Conservation (phyloP, 495 filamentous ascomycete species). For the Aspergillus steynii region DNA sequence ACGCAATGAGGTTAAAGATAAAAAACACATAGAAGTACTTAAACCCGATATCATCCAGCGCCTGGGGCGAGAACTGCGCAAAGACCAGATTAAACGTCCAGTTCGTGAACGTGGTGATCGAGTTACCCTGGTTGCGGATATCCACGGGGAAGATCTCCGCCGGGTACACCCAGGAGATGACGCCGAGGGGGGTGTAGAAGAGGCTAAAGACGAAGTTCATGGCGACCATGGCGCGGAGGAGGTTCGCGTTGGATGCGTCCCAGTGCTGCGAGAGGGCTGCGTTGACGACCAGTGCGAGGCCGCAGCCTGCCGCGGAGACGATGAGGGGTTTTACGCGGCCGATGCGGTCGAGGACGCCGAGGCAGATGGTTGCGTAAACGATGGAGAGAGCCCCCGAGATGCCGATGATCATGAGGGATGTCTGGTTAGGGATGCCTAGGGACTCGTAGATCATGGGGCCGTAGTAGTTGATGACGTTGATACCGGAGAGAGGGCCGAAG, state of each 20-base stretch:
- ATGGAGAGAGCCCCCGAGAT: slow-evolving; percentile 44
- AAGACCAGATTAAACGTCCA: slow-evolving; percentile 51
- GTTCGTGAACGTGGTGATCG: slow-evolving; percentile 48
- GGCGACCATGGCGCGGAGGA: slow-evolving; percentile 1
- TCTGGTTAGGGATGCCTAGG: slow-evolving; percentile 46
- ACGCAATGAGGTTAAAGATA: slow-evolving; percentile 43
- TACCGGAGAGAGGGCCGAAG: slow-evolving; percentile 52
- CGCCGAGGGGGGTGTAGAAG: slow-evolving; percentile 1
- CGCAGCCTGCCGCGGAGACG: background rate
- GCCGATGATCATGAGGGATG: slow-evolving; percentile 48
- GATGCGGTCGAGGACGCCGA: slow-evolving; percentile 12
- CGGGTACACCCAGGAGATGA: slow-evolving; percentile 53
- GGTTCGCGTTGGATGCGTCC: background rate
- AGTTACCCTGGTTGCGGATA: slow-evolving; percentile 48
- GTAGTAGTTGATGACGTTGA: slow-evolving; percentile 54
- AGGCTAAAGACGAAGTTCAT: slow-evolving; percentile 6
- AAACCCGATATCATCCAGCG: slow-evolving; percentile 44
- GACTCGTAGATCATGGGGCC: slow-evolving; percentile 51
- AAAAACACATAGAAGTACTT: slow-evolving; percentile 51
- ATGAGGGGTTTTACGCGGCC: background rate
- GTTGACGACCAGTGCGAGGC: background rate
- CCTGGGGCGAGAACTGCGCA: slow-evolving; percentile 50
- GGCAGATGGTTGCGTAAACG: slow-evolving; percentile 34
- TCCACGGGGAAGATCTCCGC: slow-evolving; percentile 55
- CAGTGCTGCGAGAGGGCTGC: background rate